Evolutionary conservation across 1,284 basidiomycete genomes (phyloP).

Genomic region (Irpex lacteus): DNA sequence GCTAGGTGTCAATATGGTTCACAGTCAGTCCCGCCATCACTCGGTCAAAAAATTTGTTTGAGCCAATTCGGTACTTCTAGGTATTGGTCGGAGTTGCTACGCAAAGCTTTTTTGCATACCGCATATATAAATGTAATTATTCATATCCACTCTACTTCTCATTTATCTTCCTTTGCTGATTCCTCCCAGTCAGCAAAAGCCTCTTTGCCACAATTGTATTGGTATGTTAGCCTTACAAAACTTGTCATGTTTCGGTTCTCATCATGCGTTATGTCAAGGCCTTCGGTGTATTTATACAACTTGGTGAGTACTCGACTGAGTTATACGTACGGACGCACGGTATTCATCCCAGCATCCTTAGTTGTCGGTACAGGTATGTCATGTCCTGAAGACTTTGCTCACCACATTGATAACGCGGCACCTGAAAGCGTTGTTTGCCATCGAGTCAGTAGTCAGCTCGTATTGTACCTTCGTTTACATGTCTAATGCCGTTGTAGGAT

Average conservation of each 20-base stretch:
- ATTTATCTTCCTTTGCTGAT: not conserved
- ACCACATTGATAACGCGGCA: no score
- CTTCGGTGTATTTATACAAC: not conserved
- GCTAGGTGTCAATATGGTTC: not conserved
- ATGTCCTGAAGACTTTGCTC: not conserved
- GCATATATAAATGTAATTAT: not conserved
- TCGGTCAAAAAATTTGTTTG: not conserved
- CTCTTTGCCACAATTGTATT: not conserved
- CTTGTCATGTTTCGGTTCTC: not conserved
- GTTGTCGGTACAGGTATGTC: not conserved
- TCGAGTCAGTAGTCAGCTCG: not conserved
- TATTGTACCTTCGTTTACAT: no score
- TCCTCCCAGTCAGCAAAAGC: not conserved
- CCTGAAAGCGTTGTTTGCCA: not conserved
- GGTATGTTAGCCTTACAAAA: not conserved
- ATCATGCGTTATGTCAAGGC: not conserved
- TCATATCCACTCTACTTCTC: not conserved
- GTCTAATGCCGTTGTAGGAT: no score
- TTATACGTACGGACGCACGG: not conserved
- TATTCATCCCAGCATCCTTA: not conserved
- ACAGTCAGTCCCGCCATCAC: not conserved
- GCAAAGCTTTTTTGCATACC: not conserved
- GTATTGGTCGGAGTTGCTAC: not conserved
- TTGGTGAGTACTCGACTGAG: not conserved
- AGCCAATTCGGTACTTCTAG: not conserved